Conservation (phyloP, 2,329 filamentous ascomycete genomes). For the Penicillium expansum region DNA sequence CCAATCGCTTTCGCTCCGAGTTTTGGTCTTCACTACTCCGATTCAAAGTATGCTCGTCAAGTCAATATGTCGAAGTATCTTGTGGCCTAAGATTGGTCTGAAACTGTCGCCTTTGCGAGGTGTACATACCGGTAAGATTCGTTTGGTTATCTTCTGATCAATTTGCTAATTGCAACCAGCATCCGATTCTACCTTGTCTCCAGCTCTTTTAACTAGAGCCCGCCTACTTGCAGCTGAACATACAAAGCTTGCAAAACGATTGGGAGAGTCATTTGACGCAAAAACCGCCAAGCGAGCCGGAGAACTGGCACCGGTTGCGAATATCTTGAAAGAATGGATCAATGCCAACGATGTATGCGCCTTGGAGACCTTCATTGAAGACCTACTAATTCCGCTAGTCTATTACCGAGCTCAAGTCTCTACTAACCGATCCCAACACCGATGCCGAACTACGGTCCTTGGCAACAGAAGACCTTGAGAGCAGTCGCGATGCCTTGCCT, state of each 20-base stretch:
- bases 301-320: conserved; percentile 53
- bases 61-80: conserved; percentile 51
- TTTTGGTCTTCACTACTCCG: neutral
- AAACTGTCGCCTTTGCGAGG: conserved; percentile 27
- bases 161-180: conserved; percentile 15
- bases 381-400: conserved; percentile 38
- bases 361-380: neutral
- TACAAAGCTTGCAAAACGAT: conserved; percentile 50
- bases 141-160: neutral
- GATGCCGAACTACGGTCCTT: conserved; percentile 60
- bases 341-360: conserved; percentile 54
- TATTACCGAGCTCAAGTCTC: conserved; percentile 66
- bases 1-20: neutral
- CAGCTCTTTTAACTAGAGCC: conserved; percentile 56
- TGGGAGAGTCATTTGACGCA: conserved; percentile 56
- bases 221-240: conserved; percentile 57
- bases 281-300: conserved; percentile 57
- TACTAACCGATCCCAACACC: conserved; percentile 67
- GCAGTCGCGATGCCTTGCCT: conserved; percentile 61
- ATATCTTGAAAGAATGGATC: conserved; percentile 57
- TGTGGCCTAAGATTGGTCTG: conserved; percentile 35
- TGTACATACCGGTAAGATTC: conserved; percentile 31
- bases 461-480: conserved; percentile 66
- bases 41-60: conserved; percentile 36
- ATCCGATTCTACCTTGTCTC: conserved; percentile 46